Conservation (phyloP, 148 eudicot species). For the Diospyros kaki region DNA sequence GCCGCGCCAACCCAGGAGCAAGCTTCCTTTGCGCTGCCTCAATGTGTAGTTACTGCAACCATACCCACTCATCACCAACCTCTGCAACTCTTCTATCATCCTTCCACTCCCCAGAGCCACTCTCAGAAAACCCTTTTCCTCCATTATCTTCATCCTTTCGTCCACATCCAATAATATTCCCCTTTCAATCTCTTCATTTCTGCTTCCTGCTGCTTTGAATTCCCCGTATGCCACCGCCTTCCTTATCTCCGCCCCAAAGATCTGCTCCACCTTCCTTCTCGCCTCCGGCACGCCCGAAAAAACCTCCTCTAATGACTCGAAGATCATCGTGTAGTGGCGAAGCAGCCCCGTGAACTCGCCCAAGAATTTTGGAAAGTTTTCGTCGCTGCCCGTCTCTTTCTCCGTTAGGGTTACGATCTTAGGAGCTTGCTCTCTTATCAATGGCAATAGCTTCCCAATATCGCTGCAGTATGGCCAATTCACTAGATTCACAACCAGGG, state of each 20-base stretch:
- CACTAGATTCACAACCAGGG: slow-evolving; percentile 47
- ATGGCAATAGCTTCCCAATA: slow-evolving; percentile 27
- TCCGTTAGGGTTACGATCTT: slow-evolving; percentile 47
- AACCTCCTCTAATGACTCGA: slow-evolving; percentile 46
- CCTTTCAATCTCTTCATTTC: slow-evolving; percentile 30
- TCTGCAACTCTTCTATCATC: slow-evolving; percentile 36
- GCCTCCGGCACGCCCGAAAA: slow-evolving; percentile 37
- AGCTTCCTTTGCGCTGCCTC: slow-evolving; percentile 36
- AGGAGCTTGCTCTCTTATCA: slow-evolving; percentile 48
- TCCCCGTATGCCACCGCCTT: slow-evolving; percentile 42
- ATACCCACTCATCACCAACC: slow-evolving; percentile 33
- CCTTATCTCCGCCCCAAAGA: slow-evolving; percentile 41
- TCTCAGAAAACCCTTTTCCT: slow-evolving; percentile 35
- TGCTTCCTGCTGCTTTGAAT: slow-evolving; percentile 12
- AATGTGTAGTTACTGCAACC: slow-evolving; percentile 36
- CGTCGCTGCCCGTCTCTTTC: slow-evolving; percentile 49
- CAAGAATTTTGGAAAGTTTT: slow-evolving; percentile 32
- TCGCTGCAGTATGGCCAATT: slow-evolving; percentile 30
- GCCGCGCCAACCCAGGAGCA: slow-evolving; percentile 44
- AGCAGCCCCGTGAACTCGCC: slow-evolving; percentile 45
- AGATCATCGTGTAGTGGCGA: slow-evolving; percentile 41
- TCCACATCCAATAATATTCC: slow-evolving; percentile 9
- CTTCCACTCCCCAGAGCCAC: slow-evolving; percentile 28
- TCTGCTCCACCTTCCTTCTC: slow-evolving; percentile 48
- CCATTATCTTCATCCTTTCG: slow-evolving; percentile 41